Evolutionary conservation across 2,329 filamentous ascomycete species (phyloP), one percentile per base, ranked within the genome.

Genomic region (Hypoxylon sp.): DNA sequence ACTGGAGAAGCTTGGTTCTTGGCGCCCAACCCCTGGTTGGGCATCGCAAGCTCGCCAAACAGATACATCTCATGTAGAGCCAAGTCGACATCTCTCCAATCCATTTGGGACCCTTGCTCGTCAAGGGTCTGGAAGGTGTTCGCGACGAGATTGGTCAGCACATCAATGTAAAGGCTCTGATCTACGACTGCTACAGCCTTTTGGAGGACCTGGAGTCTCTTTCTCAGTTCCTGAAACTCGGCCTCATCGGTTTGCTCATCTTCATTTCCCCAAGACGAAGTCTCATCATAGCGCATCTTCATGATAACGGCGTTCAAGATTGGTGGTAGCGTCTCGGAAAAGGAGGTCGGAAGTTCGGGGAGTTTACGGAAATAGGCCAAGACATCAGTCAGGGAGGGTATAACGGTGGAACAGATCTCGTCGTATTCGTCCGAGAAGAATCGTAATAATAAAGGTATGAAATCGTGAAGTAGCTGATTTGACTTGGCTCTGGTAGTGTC

Each of bases 361-460:
- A 94, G 84, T 79, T 94, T 97, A 61, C 96, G 91, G 70, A 98
- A 87, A 77, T 97, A 95, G 27, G 93, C 94, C 65, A 99, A 87
- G 51, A 98, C 87, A 74, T 99, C 96, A 51, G 93, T 97, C 59
- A 98, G 88, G 37, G 93, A 95, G 21, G 94, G 92, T 67, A 99
- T 97, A 63, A 98, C 93, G 11, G 93, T 96, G 34, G 94, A 96
- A 83, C 96, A 98, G 71, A 99, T 91, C 81, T 99, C 96, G 78
- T 99, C 96, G 78, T 96, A 99, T 77, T 99, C 94, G 79, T 99
- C 96, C 23, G 94, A 92, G 81, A 99, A 97, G 83, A 97, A 97
- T 39, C 95, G 92, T 53, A 99, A 84, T 11, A 98, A 85, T 71
- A 94, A 91, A 0, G 94, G 93, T 27, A 97, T 83, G 77, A 98